A percentile compares a stretch with the other conserved stretches of the same genome.
These are phyloP conservation scores for Exophiala sp. DNA, from an alignment of 2,329 filamentous ascomycete species.

Conservation along the genomic window DNA sequence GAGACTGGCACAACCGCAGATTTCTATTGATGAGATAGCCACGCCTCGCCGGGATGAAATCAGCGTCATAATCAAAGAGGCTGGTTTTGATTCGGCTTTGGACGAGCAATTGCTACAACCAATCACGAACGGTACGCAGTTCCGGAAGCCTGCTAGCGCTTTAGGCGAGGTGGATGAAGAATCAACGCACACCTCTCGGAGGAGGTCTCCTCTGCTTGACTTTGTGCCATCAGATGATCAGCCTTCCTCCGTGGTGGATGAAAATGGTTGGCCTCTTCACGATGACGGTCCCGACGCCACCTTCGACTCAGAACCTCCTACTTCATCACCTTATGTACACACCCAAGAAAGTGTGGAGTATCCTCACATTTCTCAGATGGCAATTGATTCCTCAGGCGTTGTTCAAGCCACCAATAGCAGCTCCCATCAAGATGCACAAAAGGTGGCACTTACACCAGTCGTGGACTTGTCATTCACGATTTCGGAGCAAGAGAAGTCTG, in stretches of 20 bases:
- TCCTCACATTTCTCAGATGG: constrained; percentile 27
- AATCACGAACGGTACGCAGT: not conserved
- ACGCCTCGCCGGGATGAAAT: constrained; percentile 41
- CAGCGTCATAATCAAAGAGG: constrained; percentile 46
- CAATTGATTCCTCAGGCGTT: constrained; percentile 14
- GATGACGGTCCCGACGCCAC: not conserved
- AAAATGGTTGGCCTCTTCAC: not conserved
- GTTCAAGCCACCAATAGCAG: constrained; percentile 17
- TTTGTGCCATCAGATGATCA: not conserved
- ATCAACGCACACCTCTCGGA: constrained; percentile 8
- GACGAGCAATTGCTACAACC: constrained; percentile 36
- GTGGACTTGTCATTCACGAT: constrained; percentile 15
- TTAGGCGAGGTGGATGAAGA: not conserved
- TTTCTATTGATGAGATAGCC: constrained; percentile 27
- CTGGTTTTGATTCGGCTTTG: constrained; percentile 47
- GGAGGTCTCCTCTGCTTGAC: constrained; percentile 6
- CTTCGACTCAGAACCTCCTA: not conserved
- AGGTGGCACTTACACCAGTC: constrained; percentile 16
- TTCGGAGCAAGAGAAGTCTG: constrained; percentile 2
- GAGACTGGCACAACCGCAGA: not conserved
- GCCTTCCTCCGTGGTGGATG: constrained; percentile 5
- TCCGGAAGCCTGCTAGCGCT: not conserved
- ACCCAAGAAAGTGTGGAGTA: constrained; percentile 27
- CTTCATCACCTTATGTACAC: constrained; percentile 20
- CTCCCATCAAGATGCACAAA: constrained; percentile 29